Percentiles rank a stretch among this genome's conserved stretches.
Evolutionary conservation across 306 rosid species (phyloP).

Genomic region (Sesbania bispinosa): DNA sequence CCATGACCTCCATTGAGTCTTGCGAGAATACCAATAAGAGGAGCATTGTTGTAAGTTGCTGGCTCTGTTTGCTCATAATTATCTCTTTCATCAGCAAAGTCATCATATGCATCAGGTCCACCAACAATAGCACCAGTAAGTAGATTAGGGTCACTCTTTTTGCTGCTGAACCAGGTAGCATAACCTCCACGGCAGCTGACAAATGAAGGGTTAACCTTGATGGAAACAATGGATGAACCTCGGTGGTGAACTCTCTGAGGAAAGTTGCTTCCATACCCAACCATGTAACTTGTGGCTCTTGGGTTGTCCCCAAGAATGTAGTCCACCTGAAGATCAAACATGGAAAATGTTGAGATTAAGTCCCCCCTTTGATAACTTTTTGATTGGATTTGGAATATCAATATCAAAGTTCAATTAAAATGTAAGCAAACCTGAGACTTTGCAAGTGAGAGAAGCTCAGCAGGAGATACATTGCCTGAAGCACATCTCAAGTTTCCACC

Average conservation of each 20-base stretch:
- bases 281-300: slow-evolving; percentile 92
- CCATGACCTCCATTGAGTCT: slow-evolving; percentile 63
- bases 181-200: slow-evolving; percentile 91
- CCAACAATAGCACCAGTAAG: slow-evolving; percentile 93
- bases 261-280: slow-evolving; percentile 86
- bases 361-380: too few species aligned
- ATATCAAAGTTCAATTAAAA: neutral
- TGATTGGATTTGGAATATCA: too few species aligned
- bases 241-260: slow-evolving; percentile 92
- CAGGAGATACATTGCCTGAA: slow-evolving; percentile 59
- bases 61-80: slow-evolving; percentile 97
- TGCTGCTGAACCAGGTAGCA: slow-evolving; percentile 80
- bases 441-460: slow-evolving; percentile 67
- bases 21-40: slow-evolving; percentile 83
- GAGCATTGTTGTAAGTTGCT: slow-evolving; percentile 99
- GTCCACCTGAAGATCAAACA: slow-evolving; percentile 59
- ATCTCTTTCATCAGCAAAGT: slow-evolving; percentile 93
- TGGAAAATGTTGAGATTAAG: neutral
- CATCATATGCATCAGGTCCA: slow-evolving; percentile 97
- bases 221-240: slow-evolving; percentile 88
- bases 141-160: slow-evolving; percentile 74
- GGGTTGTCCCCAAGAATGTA: slow-evolving; percentile 97
- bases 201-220: slow-evolving; percentile 68
- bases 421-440: slow-evolving; percentile 97
- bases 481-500: slow-evolving; percentile 46